Percentiles rank a stretch among this genome's conserved stretches.
phyloP scores from a whole-genome alignment of 805 yeast species.

The Saccharomycodes ludwigii region DNA sequence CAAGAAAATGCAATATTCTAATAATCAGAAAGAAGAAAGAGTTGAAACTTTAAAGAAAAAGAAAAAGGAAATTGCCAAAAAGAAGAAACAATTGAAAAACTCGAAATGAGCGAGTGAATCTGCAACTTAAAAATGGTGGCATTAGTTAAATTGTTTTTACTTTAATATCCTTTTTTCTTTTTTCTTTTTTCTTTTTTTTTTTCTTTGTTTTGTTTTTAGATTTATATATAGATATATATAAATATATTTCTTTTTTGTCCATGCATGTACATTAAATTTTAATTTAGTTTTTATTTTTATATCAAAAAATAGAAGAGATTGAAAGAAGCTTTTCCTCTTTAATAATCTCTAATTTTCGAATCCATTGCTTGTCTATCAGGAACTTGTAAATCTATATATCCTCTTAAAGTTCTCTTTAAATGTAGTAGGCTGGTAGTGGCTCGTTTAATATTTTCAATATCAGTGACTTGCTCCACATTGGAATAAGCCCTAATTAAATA shows the following conservation, averaged over 20 bases:
- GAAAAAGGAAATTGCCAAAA: constrained; percentile 58
- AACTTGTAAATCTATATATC: constrained; percentile 53
- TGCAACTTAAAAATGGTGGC: background rate
- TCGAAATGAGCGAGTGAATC: constrained; percentile 6
- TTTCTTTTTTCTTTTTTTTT: no score
- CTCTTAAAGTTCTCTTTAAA: constrained; percentile 54
- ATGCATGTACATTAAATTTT: background rate
- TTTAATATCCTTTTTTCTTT: no score
- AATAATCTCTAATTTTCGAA: constrained; percentile 36
- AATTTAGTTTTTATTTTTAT: no score
- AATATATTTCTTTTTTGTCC: background rate
- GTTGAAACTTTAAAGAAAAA: constrained; percentile 55
- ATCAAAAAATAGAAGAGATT: constrained; percentile 6
- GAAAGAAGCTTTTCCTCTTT: constrained; percentile 7
- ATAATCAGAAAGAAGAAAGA: constrained; percentile 69
- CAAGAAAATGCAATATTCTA: constrained; percentile 89
- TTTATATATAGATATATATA: constrained; percentile 1
- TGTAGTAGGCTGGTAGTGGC: constrained; percentile 51
- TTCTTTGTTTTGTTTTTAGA: background rate
- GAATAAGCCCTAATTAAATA: constrained; percentile 53
- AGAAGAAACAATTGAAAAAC: constrained; percentile 34
- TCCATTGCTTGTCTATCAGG: constrained; percentile 81
- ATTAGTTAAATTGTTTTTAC: no score
- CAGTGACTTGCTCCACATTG: constrained; percentile 63
- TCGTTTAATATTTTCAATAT: constrained; percentile 54